These are phyloP conservation scores for Sarcomyxa edulis DNA, from an alignment of 768 basidiomycete species.

Conservation along the genomic window DNA sequence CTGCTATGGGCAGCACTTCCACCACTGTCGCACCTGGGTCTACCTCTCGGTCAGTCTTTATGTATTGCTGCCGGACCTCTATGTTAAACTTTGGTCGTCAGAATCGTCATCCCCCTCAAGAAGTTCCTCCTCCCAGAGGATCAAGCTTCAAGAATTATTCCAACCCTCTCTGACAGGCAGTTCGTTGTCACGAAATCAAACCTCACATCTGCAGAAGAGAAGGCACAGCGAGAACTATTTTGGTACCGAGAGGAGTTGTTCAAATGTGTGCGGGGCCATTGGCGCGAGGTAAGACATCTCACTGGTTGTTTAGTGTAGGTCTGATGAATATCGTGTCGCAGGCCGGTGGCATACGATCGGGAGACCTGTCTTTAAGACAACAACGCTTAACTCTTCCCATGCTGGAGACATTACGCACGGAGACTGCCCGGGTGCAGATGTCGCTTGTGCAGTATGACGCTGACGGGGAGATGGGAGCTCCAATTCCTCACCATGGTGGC, in stretches of 20 bases:
- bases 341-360: constrained; percentile 75
- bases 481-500: constrained; percentile 25
- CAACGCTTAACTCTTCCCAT: constrained; percentile 76
- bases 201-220: constrained; percentile 53
- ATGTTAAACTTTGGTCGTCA: constrained; percentile 17
- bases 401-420: constrained; percentile 70
- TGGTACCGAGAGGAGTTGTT: constrained; percentile 95
- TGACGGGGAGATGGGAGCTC: constrained; percentile 10
- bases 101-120: constrained; percentile 66
- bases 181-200: constrained; percentile 81
- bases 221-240: constrained; percentile 74
- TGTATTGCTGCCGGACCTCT: neutral
- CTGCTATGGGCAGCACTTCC: constrained; percentile 33
- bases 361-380: constrained; percentile 71
- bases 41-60: constrained; percentile 58
- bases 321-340: constrained; percentile 22
- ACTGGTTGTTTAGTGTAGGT: too few species aligned
- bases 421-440: constrained; percentile 57
- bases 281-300: constrained; percentile 73
- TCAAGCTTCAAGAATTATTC: constrained; percentile 63
- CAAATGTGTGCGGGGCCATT: constrained; percentile 58
- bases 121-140: constrained; percentile 61
- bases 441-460: constrained; percentile 32
- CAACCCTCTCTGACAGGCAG: constrained; percentile 82
- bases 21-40: constrained; percentile 84